Evolutionary conservation across 208 protist genomes (phyloP).

Genomic region (Perkinsela sp.): DNA sequence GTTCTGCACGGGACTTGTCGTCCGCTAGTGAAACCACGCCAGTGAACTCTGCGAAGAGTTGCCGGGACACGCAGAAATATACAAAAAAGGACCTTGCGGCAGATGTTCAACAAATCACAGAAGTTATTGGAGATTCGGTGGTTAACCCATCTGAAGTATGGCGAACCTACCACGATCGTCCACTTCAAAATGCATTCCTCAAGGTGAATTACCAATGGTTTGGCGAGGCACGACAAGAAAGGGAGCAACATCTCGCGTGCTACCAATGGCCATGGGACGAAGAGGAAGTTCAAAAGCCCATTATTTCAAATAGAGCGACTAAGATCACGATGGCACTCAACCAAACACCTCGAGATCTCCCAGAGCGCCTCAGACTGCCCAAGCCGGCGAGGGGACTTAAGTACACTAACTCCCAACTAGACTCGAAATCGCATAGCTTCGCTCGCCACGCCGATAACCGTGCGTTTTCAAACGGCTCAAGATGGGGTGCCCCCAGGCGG

Average conservation of each 20-base stretch:
- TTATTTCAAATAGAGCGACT: not conserved
- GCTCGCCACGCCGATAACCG: not conserved
- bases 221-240: slow-evolving; percentile 54
- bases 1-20: slow-evolving; percentile 6
- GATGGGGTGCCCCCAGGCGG: not conserved
- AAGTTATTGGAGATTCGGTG: slow-evolving; percentile 21
- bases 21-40: not conserved
- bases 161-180: slow-evolving; percentile 28
- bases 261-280: slow-evolving; percentile 4
- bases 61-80: slow-evolving; percentile 7
- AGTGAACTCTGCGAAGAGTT: not conserved
- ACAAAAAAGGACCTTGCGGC: slow-evolving; percentile 9
- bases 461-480: not conserved
- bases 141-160: slow-evolving; percentile 24
- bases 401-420: not conserved
- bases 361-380: not conserved
- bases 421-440: not conserved
- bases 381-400: not conserved
- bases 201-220: slow-evolving; percentile 66
- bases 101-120: slow-evolving; percentile 17
- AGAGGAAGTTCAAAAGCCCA: not conserved
- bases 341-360: not conserved
- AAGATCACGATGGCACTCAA: not conserved
- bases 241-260: slow-evolving; percentile 34
- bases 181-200: slow-evolving; percentile 55